These are phyloP conservation scores for Cephaloascus albidus DNA, from an alignment of 805 yeast species.

Conservation along the genomic window DNA sequence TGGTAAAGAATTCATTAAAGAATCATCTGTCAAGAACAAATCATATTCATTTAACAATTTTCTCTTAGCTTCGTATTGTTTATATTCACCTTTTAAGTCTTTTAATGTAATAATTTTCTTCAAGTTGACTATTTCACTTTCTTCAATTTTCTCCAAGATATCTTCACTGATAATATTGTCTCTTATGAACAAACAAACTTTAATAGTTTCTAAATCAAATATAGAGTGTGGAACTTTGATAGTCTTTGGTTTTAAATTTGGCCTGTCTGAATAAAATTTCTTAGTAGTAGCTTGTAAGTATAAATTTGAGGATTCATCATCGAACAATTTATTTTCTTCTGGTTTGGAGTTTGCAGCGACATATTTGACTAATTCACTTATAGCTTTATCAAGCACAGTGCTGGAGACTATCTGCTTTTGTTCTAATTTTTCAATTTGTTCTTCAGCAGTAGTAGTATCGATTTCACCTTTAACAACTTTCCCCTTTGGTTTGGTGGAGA, in stretches of 20 bases:
- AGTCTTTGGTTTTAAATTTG: slow-evolving; percentile 46
- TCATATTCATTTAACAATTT: slow-evolving; percentile 61
- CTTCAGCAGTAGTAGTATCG: slow-evolving; percentile 2
- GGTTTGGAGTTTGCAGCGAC: slow-evolving; percentile 18
- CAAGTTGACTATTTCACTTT: slow-evolving; percentile 33
- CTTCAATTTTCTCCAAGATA: slow-evolving; percentile 36
- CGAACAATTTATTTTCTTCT: slow-evolving; percentile 43
- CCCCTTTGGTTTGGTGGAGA: slow-evolving; percentile 5
- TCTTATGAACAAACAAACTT: slow-evolving; percentile 60
- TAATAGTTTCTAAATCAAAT: slow-evolving; percentile 32
- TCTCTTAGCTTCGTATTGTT: slow-evolving; percentile 83
- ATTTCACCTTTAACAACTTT: slow-evolving; percentile 11
- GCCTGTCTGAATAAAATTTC: slow-evolving; percentile 52
- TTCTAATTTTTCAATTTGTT: no score
- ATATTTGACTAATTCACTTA: slow-evolving; percentile 59
- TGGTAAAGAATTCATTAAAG: slow-evolving; percentile 72
- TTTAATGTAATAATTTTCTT: slow-evolving; percentile 56
- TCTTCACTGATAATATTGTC: slow-evolving; percentile 44
- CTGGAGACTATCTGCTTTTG: background rate
- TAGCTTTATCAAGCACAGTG: slow-evolving; percentile 36
- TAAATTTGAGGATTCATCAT: slow-evolving; percentile 44
- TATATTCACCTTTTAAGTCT: slow-evolving; percentile 76
- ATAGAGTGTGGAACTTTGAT: slow-evolving; percentile 39
- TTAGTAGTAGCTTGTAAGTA: slow-evolving; percentile 58
- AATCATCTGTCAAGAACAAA: slow-evolving; percentile 78